Percentiles rank a stretch among this genome's conserved stretches.
Conservation (phyloP, 805 yeast genomes). For the Kodamaea restingae region DNA sequence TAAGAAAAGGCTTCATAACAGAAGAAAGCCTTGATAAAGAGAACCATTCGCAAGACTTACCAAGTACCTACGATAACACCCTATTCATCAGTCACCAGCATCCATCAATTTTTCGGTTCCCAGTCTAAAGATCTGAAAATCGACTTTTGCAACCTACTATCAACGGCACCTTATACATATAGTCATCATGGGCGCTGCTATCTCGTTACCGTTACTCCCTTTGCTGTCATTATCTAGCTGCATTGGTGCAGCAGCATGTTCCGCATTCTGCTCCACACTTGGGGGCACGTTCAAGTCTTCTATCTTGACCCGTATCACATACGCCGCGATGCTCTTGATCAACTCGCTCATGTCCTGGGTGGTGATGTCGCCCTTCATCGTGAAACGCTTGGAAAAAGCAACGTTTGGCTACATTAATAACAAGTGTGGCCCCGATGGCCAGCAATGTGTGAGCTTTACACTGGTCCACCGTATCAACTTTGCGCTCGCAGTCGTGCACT, state of each 20-base stretch:
- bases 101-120: too few relatives aligned
- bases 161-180: too few relatives aligned
- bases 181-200: constrained; percentile 67
- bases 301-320: constrained; percentile 78
- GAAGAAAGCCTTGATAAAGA: too few relatives aligned
- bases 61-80: background rate
- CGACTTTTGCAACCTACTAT: too few relatives aligned
- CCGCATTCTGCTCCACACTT: constrained; percentile 49
- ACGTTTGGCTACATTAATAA: constrained; percentile 65
- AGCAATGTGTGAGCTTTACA: constrained; percentile 80
- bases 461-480: constrained; percentile 92
- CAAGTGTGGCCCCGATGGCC: constrained; percentile 68
- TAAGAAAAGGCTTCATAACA: too few relatives aligned
- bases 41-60: too few relatives aligned
- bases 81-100: too few relatives aligned
- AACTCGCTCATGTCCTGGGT: constrained; percentile 90
- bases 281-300: constrained; percentile 69
- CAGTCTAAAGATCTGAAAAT: too few relatives aligned
- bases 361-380: constrained; percentile 78
- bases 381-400: constrained; percentile 66
- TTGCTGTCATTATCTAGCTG: constrained; percentile 57
- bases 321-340: constrained; percentile 71
- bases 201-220: constrained; percentile 70
- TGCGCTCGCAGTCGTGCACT: constrained; percentile 78
- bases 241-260: constrained; percentile 69